Percentiles rank a stretch among this genome's conserved stretches.
phyloP scores from a whole-genome alignment of 129 eudicot genomes.

The Centella asiatica region DNA sequence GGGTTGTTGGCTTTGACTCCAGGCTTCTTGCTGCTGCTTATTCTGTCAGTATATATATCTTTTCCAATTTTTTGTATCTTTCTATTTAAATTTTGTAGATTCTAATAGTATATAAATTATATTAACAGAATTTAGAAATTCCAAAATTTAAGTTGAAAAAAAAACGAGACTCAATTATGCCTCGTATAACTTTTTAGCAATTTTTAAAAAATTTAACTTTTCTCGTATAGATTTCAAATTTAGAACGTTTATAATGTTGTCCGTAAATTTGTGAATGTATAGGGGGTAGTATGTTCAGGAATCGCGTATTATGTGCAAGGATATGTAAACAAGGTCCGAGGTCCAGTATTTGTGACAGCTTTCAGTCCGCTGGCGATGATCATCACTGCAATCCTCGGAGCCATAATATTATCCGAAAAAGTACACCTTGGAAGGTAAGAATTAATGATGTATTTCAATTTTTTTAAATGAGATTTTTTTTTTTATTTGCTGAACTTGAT shows the following conservation, averaged over 20 bases:
- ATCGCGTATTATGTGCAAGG: conserved; percentile 87
- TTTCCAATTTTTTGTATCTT: too few species aligned
- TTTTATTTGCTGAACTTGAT: neutral
- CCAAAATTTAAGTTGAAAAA: too few species aligned
- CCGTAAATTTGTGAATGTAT: neutral
- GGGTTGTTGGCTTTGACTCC: conserved; percentile 86
- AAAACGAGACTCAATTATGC: too few species aligned
- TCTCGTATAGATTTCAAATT: too few species aligned
- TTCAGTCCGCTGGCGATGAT: conserved; percentile 87
- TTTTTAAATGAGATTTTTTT: neutral
- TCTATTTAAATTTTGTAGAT: too few species aligned
- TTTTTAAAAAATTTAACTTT: too few species aligned
- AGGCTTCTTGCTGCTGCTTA: conserved; percentile 81
- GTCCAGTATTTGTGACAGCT: conserved; percentile 95
- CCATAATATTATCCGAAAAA: conserved; percentile 63
- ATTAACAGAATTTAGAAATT: too few species aligned
- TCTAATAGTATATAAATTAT: too few species aligned
- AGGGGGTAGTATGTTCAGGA: conserved; percentile 97
- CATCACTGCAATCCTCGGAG: conserved; percentile 76
- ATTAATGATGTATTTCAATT: neutral
- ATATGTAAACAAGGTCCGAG: conserved; percentile 58
- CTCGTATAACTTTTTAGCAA: too few species aligned
- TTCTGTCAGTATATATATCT: conserved; percentile 85
- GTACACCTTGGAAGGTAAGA: conserved; percentile 78
- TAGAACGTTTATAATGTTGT: too few species aligned